A percentile compares a stretch with the other conserved stretches of the same genome.
Conservation (phyloP, 257 asterid species). For the Solanum etuberosum region DNA sequence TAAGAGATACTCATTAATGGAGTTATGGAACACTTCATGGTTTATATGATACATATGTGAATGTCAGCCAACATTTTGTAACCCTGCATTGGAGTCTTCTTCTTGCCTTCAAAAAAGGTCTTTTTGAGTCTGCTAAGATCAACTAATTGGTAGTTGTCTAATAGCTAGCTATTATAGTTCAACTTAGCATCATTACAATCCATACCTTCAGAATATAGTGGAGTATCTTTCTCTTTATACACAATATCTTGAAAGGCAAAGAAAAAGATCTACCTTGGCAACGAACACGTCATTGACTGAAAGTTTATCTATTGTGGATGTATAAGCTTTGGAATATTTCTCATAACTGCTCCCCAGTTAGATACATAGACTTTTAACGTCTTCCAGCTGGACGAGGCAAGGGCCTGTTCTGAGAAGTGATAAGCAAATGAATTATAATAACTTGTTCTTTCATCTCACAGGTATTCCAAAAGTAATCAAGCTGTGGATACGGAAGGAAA, state of each 20-base stretch:
- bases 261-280: not conserved
- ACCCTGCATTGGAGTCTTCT: not conserved
- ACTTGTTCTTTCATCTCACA: not conserved
- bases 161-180: not conserved
- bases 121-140: not conserved
- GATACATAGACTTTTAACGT: not conserved
- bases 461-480: conserved; percentile 14
- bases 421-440: not conserved
- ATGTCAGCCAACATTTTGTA: not conserved
- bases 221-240: not conserved
- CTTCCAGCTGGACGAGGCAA: not conserved
- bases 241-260: not conserved
- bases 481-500: conserved; percentile 9
- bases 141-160: not conserved
- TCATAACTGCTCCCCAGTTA: not conserved
- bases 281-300: not conserved
- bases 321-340: not conserved
- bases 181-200: not conserved
- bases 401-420: not conserved
- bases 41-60: not conserved
- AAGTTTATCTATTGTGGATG: not conserved
- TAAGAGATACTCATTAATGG: not conserved
- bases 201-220: not conserved
- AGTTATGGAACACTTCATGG: no score
- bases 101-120: not conserved